phyloP scores from a whole-genome alignment of 257 asterid genomes.

The Ligustrum vulgare region DNA sequence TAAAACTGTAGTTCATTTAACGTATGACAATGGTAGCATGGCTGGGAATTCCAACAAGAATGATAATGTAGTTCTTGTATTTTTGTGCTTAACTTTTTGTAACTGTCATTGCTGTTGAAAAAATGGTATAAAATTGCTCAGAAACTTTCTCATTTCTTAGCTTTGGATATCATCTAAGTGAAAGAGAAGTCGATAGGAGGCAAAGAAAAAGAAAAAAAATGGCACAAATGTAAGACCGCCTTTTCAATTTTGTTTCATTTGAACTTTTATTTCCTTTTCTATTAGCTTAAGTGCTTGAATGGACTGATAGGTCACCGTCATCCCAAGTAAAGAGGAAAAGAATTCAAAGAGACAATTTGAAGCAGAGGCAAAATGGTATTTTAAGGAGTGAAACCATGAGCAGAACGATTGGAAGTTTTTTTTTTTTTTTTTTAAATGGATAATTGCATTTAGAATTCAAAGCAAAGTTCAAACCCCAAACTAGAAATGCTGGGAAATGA shows the following conservation, averaged over 20 bases:
- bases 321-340: conserved; percentile 73
- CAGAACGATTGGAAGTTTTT: conserved; percentile 44
- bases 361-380: conserved; percentile 37
- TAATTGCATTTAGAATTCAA: too few relatives aligned
- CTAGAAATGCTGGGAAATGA: too few relatives aligned
- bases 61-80: conserved; percentile 5
- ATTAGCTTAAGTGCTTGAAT: conserved; percentile 27
- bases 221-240: conserved; percentile 56
- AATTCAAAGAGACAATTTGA: conserved; percentile 70
- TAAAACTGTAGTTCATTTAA: too few relatives aligned
- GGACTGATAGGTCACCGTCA: conserved; percentile 57
- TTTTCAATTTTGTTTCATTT: conserved; percentile 22
- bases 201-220: conserved; percentile 40
- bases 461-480: too few relatives aligned
- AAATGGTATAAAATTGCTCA: conserved; percentile 14
- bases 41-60: too few relatives aligned
- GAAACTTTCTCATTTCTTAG: conserved; percentile 22
- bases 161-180: conserved; percentile 56
- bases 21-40: too few relatives aligned
- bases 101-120: conserved; percentile 8
- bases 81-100: conserved; percentile 14
- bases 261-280: background rate
- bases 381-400: conserved; percentile 43
- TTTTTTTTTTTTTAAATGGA: too few relatives aligned
- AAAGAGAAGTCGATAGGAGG: conserved; percentile 50